These are phyloP conservation scores for Malus sylvestris DNA, from an alignment of 306 rosid species.

Conservation along the genomic window DNA sequence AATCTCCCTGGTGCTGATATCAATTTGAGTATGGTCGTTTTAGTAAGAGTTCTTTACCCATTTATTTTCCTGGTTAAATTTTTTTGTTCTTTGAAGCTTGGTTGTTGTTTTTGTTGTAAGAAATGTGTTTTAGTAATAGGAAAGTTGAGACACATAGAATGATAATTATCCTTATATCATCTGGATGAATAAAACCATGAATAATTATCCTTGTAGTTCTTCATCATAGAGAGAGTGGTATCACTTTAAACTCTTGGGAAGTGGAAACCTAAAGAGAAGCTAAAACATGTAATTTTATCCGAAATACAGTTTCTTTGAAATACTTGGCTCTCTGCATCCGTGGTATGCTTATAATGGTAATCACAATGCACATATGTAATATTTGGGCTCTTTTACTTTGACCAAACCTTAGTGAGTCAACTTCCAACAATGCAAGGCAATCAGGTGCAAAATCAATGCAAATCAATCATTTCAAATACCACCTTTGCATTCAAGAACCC, in stretches of 20 bases:
- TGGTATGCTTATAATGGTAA: background rate
- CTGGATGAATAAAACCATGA: background rate
- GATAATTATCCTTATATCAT: background rate
- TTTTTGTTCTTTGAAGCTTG: background rate
- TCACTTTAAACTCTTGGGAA: background rate
- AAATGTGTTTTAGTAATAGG: background rate
- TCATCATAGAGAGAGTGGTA: background rate
- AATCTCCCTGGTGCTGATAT: background rate
- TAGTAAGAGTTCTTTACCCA: background rate
- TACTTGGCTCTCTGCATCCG: background rate
- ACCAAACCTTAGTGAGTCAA: background rate
- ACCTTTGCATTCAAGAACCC: background rate
- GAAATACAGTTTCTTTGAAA: background rate
- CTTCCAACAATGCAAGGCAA: background rate
- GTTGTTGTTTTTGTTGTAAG: no score
- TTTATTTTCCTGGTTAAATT: background rate
- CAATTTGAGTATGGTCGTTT: background rate
- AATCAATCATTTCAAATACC: background rate
- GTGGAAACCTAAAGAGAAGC: background rate
- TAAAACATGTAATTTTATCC: background rate
- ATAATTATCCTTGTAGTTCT: no score
- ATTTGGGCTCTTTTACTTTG: background rate
- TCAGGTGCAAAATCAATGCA: background rate
- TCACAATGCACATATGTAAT: background rate
- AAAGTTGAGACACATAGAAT: background rate